Conservation (phyloP, 139 green algal species). For the Nannochloris sp. region DNA sequence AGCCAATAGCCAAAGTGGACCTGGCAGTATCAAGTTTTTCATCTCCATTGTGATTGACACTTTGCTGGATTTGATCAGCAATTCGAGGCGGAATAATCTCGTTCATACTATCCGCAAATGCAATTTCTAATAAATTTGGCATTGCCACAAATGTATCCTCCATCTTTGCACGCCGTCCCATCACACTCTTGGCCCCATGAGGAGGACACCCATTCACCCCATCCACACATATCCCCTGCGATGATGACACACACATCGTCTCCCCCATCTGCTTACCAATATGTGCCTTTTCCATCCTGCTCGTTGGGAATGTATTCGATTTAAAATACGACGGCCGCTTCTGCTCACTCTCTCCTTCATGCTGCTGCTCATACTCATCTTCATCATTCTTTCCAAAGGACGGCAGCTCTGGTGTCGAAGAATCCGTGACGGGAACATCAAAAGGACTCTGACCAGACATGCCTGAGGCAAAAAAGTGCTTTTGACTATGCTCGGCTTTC, state of each 20-base stretch:
- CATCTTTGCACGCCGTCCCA: constrained; percentile 54
- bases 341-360: no score
- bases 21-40: background rate
- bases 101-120: constrained; percentile 1
- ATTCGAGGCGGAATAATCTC: constrained; percentile 46
- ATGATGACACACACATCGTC: background rate
- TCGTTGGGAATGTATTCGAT: constrained; percentile 1
- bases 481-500: no score
- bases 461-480: no score
- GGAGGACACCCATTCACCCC: constrained; percentile 40
- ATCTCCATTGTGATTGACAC: constrained; percentile 7
- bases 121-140: constrained; percentile 48
- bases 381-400: no score
- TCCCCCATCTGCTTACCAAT: background rate
- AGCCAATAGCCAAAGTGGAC: background rate
- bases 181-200: constrained; percentile 55
- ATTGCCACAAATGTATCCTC: constrained; percentile 61
- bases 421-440: no score
- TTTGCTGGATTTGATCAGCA: constrained; percentile 29
- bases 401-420: no score
- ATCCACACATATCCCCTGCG: background rate
- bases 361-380: no score
- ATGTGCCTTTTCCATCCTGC: background rate
- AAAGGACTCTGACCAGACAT: no score
- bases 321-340: background rate